Evolutionary conservation across 805 yeast genomes (phyloP).

Genomic region (Brettanomyces naardenensis): DNA sequence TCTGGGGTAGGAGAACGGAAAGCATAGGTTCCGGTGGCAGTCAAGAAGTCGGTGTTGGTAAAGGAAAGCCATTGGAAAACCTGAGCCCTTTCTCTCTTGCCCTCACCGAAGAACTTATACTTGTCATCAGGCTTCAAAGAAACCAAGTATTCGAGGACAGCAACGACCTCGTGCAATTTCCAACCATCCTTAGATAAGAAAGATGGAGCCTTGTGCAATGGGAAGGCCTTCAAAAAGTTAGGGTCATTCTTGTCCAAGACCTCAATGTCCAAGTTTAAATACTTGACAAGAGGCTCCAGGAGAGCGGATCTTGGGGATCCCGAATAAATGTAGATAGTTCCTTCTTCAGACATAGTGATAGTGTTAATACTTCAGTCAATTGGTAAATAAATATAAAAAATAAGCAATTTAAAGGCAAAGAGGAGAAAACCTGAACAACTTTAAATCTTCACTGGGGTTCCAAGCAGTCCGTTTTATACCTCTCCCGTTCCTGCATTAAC

Average conservation of each 20-base stretch:
- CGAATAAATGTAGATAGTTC: conserved; percentile 11
- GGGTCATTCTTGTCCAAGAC: conserved; percentile 32
- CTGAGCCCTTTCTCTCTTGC: conserved; percentile 48
- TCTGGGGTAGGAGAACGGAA: neutral
- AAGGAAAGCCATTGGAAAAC: conserved; percentile 72
- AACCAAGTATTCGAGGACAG: conserved; percentile 41
- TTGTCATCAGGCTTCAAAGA: conserved; percentile 26
- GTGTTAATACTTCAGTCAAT: neutral
- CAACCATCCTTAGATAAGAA: conserved; percentile 57
- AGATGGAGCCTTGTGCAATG: conserved; percentile 56
- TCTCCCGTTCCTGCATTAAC: too few species aligned
- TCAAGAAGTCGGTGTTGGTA: conserved; percentile 47
- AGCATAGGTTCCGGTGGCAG: neutral
- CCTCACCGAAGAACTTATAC: conserved; percentile 42
- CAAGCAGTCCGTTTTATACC: too few species aligned
- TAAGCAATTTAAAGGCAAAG: conserved; percentile 50
- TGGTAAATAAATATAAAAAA: neutral
- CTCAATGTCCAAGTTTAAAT: conserved; percentile 48
- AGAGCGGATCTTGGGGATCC: conserved; percentile 27
- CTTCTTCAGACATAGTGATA: conserved; percentile 14
- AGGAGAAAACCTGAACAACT: conserved; percentile 41
- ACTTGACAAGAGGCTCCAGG: conserved; percentile 43
- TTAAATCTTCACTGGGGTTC: too few species aligned
- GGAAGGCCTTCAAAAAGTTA: conserved; percentile 44
- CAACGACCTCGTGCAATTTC: conserved; percentile 59